Conservation (phyloP, 331 rosid genomes). For the Quercus phellos region DNA sequence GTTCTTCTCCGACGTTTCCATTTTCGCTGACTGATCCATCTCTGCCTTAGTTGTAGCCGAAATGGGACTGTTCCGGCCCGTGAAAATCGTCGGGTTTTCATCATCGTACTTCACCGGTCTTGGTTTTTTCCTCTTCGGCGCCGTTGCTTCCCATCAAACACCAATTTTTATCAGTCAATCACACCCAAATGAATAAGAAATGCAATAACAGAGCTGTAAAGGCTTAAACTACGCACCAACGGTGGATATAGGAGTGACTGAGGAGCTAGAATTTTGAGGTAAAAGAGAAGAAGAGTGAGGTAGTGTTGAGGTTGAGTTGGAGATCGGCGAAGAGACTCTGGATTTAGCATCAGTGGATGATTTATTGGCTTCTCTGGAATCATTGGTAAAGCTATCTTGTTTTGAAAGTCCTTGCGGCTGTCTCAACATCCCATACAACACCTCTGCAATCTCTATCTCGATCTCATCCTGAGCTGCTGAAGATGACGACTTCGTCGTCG, state of each 20-base stretch:
- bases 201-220: background rate
- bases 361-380: conserved; percentile 47
- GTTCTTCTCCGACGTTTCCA: conserved; percentile 48
- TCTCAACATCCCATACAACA: conserved; percentile 82
- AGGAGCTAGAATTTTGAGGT: conserved; percentile 61
- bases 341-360: conserved; percentile 60
- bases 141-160: conserved; percentile 25
- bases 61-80: conserved; percentile 51
- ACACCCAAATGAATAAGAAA: background rate
- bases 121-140: conserved; percentile 88
- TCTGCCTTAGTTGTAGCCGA: conserved; percentile 35
- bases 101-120: conserved; percentile 75
- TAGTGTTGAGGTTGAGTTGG: conserved; percentile 41
- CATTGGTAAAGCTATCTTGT: conserved; percentile 50
- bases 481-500: conserved; percentile 48
- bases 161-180: conserved; percentile 4
- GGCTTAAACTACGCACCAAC: conserved; percentile 54
- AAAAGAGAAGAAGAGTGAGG: conserved; percentile 28
- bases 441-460: conserved; percentile 97
- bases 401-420: conserved; percentile 85
- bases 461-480: conserved; percentile 74
- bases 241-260: conserved; percentile 52
- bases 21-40: conserved; percentile 48
- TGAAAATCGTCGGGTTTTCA: conserved; percentile 39
- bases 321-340: conserved; percentile 77